Base-by-base conservation (phyloP, 345 rosid genomes). In the Trapa incisa region DNA sequence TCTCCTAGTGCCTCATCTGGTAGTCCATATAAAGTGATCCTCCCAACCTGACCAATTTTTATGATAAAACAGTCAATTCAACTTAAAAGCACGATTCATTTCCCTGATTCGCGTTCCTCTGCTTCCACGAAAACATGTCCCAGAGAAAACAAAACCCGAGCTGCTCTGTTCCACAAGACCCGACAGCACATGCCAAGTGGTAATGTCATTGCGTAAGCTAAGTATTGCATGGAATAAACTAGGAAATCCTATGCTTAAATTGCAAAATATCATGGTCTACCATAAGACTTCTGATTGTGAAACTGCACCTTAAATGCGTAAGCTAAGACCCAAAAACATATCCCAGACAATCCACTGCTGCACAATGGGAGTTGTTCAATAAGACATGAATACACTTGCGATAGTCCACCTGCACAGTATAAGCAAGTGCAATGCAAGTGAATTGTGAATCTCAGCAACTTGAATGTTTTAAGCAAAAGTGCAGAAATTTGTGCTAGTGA, bases 1-100 rank as follows among this genome's bases (percentile, higher is more conserved):
- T 76, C 73, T 43, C 71, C 0, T 80, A 76, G 86, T 64, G 65
- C 60, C 67, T 80, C 48, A 83, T 78, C 70, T 32, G 76, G 9
- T 81, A 78, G 81, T 84, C 66, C 64, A 61, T 75, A 63, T 72
- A 61, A 71, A 52, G 70, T 52, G 75, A 72, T 74, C 75, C 48
- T 22, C 13, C 8, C 13, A 6, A 11, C 8, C 67, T 29, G 22
- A 58, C 64, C 48, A 62, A 72, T 14, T 57, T 17, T 41, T 9
- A 15, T 11, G 65, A 37, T 47, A 33, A 61, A 22, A 41, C 48
- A 37, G 38, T 50, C 29, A n/a, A 22, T 33, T 54, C 57, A 60
- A 16, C 45, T 35, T 6, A 14, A 32, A 16, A 3, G 38, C 1
- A 58, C 13, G 37, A 22, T 54, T 54, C 33, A 22, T 4, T 52